A percentile compares a stretch with the other conserved stretches of the same genome.
Evolutionary conservation across 1,139 yeast species (phyloP).

Genomic region (Taiozyma sp.): DNA sequence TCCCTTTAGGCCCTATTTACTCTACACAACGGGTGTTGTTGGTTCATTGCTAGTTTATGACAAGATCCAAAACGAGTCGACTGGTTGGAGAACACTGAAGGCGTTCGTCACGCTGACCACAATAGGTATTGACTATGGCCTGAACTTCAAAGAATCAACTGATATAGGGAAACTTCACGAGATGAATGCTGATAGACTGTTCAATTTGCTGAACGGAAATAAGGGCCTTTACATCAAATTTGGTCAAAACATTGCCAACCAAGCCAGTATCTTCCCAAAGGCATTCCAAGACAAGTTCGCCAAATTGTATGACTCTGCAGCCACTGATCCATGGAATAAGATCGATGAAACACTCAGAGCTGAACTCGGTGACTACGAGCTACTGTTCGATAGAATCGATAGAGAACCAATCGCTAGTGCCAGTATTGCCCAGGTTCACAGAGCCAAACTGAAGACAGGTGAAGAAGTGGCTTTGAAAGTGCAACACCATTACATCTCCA

Average conservation of each 20-base stretch:
- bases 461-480: conserved; percentile 87
- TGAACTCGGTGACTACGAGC: conserved; percentile 62
- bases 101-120: conserved; percentile 43
- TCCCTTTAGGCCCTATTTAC: neutral
- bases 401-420: conserved; percentile 96
- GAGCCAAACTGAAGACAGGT: conserved; percentile 56
- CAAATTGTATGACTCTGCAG: conserved; percentile 64
- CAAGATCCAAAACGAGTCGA: conserved; percentile 38
- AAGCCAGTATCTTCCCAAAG: conserved; percentile 59
- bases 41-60: conserved; percentile 26
- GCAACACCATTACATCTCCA: conserved; percentile 93
- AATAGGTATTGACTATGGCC: conserved; percentile 58
- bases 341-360: conserved; percentile 40
- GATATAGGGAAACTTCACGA: conserved; percentile 53
- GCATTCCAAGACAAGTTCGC: conserved; percentile 81
- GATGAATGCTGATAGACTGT: conserved; percentile 49
- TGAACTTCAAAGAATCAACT: conserved; percentile 36
- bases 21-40: neutral
- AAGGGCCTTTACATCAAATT: conserved; percentile 72
- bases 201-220: conserved; percentile 46
- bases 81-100: conserved; percentile 44
- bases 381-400: conserved; percentile 64
- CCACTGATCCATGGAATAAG: conserved; percentile 55
- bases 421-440: conserved; percentile 94
- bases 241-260: conserved; percentile 90